phyloP scores from a whole-genome alignment of 768 basidiomycete species.

The Candolleomyces efflorescens region DNA sequence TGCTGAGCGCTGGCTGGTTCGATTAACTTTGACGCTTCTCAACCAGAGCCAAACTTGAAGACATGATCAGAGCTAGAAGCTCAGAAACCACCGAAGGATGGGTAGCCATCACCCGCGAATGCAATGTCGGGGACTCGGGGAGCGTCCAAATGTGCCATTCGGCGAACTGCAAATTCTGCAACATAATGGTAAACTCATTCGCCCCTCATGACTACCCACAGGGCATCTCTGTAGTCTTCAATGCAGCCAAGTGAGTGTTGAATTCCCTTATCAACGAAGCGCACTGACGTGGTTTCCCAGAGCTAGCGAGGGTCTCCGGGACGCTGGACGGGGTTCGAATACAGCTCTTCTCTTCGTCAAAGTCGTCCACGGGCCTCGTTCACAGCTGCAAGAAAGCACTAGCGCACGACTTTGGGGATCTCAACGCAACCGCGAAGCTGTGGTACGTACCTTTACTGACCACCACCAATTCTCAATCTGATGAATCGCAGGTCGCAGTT shows the following conservation, averaged over 20 bases:
- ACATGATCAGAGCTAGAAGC: background rate
- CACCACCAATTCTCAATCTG: background rate
- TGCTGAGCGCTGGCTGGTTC: no score
- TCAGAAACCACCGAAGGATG: conserved; percentile 11
- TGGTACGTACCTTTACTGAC: background rate
- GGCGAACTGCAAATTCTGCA: conserved; percentile 18
- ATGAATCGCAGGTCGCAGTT: no score
- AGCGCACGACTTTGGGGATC: no score
- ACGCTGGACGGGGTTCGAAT: background rate
- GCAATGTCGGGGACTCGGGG: conserved; percentile 21
- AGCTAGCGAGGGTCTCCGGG: background rate
- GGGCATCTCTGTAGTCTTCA: background rate
- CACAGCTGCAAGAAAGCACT: background rate
- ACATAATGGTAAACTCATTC: conserved; percentile 10
- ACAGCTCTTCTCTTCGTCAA: conserved; percentile 7
- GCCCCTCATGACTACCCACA: background rate
- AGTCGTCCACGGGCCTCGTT: background rate
- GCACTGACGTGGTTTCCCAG: background rate
- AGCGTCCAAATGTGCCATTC: conserved; percentile 16
- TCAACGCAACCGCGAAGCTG: background rate
- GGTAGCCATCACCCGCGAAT: conserved; percentile 18
- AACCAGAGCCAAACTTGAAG: background rate
- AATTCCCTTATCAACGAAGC: background rate
- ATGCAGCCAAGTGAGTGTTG: background rate
- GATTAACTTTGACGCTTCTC: background rate